Base-by-base conservation (phyloP, 306 rosid genomes). In the Delonix regia region DNA sequence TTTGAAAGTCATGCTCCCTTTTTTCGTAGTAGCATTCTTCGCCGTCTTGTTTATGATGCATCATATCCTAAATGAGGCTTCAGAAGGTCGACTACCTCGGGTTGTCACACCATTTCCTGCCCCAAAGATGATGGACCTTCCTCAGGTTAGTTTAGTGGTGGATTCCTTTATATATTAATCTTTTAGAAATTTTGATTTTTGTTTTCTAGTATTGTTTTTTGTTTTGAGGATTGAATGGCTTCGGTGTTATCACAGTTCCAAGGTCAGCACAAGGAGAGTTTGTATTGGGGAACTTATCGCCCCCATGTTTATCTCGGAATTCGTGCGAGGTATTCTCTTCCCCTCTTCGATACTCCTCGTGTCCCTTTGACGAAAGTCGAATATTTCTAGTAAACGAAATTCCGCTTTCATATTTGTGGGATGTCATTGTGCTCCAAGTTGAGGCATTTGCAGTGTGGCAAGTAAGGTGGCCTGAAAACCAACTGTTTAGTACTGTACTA, bases 261-360 rank as follows among this genome's bases (percentile, higher is more conserved):
- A 86, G 99, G 98, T 22, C 85, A 87, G 85, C 99, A 95, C 76
- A 89, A 79, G 87, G 99, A 95, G 88, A 92, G 94, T 81, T 78
- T 95, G 94, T 93, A 93, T 49, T 95, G 99, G 98, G 99, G 99
- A 83, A 95, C 99, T 11, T 92, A 93, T 85, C 98, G 99, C 21
- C 99, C 99, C 28, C 95, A 92, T 53, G 87, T 84, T 5, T 95
- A 95, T 84, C 87, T 95, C 8, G 99, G 99, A 79, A 80, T 95
- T 79, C 94, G 99, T 47, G 91, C 99, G 16, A 92, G 99, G 99
- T 92, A 76, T 69, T 70, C 21, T 27, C 18, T 73, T 74, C 48
- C 61, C n/a, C 33, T 77, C n/a, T 44, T 34, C n/a, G 36, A 68
- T 55, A 24, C 36, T 45, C 14, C 55, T 11, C 5, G 51, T 48